These are phyloP conservation scores for Sclerotinia subarctica DNA, from an alignment of 2,329 filamentous ascomycete species.

Conservation along the genomic window DNA sequence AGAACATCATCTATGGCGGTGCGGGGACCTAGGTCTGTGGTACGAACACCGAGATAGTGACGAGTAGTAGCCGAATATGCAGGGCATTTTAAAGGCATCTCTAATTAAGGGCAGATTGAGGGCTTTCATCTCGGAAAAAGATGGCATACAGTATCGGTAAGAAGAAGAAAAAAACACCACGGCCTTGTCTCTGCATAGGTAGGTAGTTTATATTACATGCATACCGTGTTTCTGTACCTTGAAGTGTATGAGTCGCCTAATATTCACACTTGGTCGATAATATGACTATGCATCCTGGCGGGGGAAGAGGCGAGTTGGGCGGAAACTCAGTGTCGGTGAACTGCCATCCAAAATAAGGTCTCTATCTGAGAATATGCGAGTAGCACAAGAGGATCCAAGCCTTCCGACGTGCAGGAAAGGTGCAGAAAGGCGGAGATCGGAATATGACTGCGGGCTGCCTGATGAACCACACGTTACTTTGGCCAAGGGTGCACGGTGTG, in stretches of 20 bases:
- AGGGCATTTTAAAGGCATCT: neutral
- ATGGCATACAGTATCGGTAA: neutral
- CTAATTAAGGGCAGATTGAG: too few species aligned
- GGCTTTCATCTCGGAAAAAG: neutral
- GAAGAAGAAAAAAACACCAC: neutral
- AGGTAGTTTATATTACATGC: neutral
- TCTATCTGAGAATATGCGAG: neutral
- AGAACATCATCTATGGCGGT: neutral
- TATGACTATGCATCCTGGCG: neutral
- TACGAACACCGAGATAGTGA: slow-evolving; percentile 1
- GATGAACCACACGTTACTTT: slow-evolving; percentile 9
- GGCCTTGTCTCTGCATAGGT: neutral
- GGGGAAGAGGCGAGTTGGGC: neutral
- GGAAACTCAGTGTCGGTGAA: slow-evolving; percentile 13
- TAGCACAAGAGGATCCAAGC: neutral
- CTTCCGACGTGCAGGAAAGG: slow-evolving; percentile 12
- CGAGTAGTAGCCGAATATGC: neutral
- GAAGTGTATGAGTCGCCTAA: neutral
- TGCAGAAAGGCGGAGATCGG: slow-evolving; percentile 21
- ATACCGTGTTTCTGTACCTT: slow-evolving; percentile 11
- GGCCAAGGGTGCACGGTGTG: neutral
- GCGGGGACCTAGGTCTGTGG: neutral
- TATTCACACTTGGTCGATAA: neutral
- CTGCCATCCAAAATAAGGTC: neutral
- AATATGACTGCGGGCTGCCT: slow-evolving; percentile 1